Conservation (phyloP, 2,329 filamentous ascomycete genomes). For the Colletotrichum nymphaeae region DNA sequence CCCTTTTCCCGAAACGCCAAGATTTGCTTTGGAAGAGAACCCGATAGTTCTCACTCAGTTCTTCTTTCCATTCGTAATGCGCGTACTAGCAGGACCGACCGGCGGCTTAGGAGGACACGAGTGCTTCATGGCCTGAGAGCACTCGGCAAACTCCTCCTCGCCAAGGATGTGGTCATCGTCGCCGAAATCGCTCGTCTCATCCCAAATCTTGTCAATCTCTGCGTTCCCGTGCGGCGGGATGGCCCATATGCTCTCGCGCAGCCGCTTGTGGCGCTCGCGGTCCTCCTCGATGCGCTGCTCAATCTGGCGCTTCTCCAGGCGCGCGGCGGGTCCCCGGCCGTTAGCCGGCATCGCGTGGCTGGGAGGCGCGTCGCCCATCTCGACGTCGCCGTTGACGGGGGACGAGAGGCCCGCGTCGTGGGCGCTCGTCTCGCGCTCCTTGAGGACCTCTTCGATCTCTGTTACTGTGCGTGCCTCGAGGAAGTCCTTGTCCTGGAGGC, state of each 20-base stretch:
- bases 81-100: conserved; percentile 28
- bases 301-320: conserved; percentile 85
- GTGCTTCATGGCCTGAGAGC: conserved; percentile 44
- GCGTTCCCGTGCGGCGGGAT: conserved; percentile 72
- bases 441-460: conserved; percentile 87
- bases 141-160: conserved; percentile 75
- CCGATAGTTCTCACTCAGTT: not conserved
- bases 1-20: conserved; percentile 23
- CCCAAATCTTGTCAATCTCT: conserved; percentile 86
- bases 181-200: conserved; percentile 86
- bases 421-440: conserved; percentile 74
- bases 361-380: conserved; percentile 54
- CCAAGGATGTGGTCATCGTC: conserved; percentile 86
- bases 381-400: conserved; percentile 56
- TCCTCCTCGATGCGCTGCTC: conserved; percentile 98
- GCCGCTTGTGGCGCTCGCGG: conserved; percentile 90
- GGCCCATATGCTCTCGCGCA: conserved; percentile 94
- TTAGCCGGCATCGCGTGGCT: conserved; percentile 53
- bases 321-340: conserved; percentile 39
- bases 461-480: conserved; percentile 78
- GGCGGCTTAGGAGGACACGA: conserved; percentile 31
- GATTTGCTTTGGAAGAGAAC: not conserved
- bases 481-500: conserved; percentile 77
- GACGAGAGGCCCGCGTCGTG: conserved; percentile 64
- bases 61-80: conserved; percentile 29